Percentiles rank a stretch among this genome's conserved stretches.
Conservation (phyloP, 306 rosid species). For the Prunus kanzakura region DNA sequence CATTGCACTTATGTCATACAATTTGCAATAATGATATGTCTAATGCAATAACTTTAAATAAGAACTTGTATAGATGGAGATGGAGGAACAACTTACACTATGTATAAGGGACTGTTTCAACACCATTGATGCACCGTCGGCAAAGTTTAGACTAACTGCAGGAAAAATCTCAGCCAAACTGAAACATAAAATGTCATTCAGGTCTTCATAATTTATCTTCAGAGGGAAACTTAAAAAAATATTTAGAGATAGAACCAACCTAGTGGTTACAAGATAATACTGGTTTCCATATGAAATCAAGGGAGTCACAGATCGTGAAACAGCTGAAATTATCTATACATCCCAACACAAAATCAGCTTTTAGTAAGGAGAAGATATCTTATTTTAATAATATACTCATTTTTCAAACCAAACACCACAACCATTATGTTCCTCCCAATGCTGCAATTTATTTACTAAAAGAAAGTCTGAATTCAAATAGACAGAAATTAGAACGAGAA, state of each 20-base stretch:
- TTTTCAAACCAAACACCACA: too few species aligned
- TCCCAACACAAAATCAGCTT: constrained; percentile 22
- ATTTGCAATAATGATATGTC: constrained; percentile 15
- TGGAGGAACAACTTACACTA: constrained; percentile 44
- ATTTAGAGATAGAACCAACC: constrained; percentile 40
- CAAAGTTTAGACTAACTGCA: constrained; percentile 77
- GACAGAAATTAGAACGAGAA: too few species aligned
- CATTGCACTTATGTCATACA: constrained; percentile 17
- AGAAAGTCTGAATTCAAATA: too few species aligned
- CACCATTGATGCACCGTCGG: constrained; percentile 75
- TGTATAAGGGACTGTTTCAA: constrained; percentile 73
- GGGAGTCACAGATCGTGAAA: constrained; percentile 58
- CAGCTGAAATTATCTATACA: constrained; percentile 63
- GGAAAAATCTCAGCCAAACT: constrained; percentile 72
- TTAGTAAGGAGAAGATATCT: neutral
- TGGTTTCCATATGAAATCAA: constrained; percentile 62
- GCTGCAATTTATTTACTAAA: too few species aligned
- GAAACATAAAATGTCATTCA: constrained; percentile 35
- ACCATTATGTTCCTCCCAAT: too few species aligned
- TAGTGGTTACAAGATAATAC: constrained; percentile 73
- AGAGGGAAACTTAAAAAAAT: constrained; percentile 7
- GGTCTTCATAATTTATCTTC: neutral
- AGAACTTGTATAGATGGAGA: constrained; percentile 10
- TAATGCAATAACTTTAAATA: neutral
- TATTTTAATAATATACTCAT: neutral